Evolutionary conservation across 148 eudicot species (phyloP).

Genomic region (Drosera capensis): DNA sequence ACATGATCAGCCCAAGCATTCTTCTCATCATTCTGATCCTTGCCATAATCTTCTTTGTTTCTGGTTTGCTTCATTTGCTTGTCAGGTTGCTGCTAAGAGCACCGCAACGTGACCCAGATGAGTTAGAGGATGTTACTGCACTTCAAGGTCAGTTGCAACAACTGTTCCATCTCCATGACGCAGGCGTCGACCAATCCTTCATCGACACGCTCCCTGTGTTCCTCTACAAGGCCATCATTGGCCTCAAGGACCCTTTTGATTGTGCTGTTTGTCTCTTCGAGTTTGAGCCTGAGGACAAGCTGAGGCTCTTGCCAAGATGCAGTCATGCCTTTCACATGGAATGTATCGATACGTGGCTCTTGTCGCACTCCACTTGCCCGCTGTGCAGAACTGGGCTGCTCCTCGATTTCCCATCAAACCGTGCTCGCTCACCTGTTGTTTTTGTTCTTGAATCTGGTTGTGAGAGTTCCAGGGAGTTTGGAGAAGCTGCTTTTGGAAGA

Average conservation of each 20-base stretch:
- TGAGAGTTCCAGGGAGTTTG: slow-evolving; percentile 43
- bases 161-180: slow-evolving; percentile 67
- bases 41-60: slow-evolving; percentile 61
- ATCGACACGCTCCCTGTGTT: slow-evolving; percentile 77
- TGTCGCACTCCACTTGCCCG: slow-evolving; percentile 92
- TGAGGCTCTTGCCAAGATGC: slow-evolving; percentile 73
- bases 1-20: slow-evolving; percentile 58
- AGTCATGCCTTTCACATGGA: slow-evolving; percentile 94
- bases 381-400: slow-evolving; percentile 56
- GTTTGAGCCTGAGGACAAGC: slow-evolving; percentile 55
- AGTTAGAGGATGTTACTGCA: slow-evolving; percentile 34
- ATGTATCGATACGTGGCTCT: slow-evolving; percentile 86
- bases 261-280: slow-evolving; percentile 92
- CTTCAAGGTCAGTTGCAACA: slow-evolving; percentile 83
- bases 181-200: slow-evolving; percentile 77
- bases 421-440: slow-evolving; percentile 26
- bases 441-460: slow-evolving; percentile 65
- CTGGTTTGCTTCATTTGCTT: slow-evolving; percentile 65
- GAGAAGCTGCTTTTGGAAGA: slow-evolving; percentile 8
- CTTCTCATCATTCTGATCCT: slow-evolving; percentile 57
- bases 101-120: slow-evolving; percentile 37
- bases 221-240: slow-evolving; percentile 52
- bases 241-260: slow-evolving; percentile 66
- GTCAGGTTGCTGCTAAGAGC: slow-evolving; percentile 49
- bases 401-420: slow-evolving; percentile 16